Conservation (phyloP, 2,329 filamentous ascomycete species). For the Botrytis aclada region DNA sequence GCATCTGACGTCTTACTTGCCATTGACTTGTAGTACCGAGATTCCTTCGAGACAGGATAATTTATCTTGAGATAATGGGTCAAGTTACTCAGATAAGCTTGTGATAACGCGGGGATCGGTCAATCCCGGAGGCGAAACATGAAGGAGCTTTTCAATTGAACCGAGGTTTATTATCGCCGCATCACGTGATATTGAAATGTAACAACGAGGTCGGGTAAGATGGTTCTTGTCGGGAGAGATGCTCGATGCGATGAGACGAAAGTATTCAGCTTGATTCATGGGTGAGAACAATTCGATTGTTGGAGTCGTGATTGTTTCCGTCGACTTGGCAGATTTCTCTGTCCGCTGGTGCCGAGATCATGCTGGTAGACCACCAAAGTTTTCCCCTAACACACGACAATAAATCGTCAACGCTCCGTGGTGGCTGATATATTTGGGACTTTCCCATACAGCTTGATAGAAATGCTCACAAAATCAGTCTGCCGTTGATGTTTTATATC, state of each 20-base stretch:
- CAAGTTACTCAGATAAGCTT: constrained; percentile 6
- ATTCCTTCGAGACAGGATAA: not conserved
- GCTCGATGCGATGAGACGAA: not conserved
- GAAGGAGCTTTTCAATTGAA: not conserved
- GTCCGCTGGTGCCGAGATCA: not conserved
- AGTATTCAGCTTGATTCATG: not conserved
- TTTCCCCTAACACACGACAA: not conserved
- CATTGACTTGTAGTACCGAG: constrained; percentile 1
- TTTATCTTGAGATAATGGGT: not conserved
- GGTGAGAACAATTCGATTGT: not conserved
- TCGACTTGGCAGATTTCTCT: not conserved
- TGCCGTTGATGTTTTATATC: not conserved
- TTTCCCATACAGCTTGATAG: not conserved
- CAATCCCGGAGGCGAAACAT: constrained; percentile 13
- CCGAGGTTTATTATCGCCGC: not conserved
- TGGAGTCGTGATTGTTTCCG: not conserved
- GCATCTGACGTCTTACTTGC: not conserved
- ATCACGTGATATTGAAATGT: not conserved
- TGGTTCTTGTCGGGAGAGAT: not conserved
- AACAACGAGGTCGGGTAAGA: not conserved
- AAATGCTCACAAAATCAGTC: not conserved
- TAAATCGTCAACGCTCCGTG: not conserved
- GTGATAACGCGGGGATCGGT: constrained; percentile 19
- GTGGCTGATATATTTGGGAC: not conserved
- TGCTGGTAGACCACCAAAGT: not conserved